These are phyloP conservation scores for Croton laevigatus DNA, from an alignment of 441 rosid species.

Conservation along the genomic window DNA sequence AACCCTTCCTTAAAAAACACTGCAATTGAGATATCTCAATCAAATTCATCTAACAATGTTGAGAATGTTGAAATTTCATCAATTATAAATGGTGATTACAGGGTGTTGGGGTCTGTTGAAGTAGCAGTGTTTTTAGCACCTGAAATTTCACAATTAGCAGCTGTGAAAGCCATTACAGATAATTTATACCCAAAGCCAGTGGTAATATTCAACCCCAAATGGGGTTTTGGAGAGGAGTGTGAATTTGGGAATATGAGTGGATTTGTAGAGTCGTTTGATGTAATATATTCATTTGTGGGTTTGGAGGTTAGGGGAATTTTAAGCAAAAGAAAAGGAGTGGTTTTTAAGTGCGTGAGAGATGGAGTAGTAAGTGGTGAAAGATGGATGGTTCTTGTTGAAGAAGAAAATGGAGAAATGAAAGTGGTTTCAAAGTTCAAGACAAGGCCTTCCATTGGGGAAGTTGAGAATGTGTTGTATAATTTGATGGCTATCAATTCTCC, in stretches of 20 bases:
- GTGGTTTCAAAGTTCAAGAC: conserved; percentile 66
- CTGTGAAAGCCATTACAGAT: conserved; percentile 38
- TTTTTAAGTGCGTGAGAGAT: conserved; percentile 76
- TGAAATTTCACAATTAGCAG: conserved; percentile 44
- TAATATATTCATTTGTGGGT: conserved; percentile 74
- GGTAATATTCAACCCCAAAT: conserved; percentile 69
- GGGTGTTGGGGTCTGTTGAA: conserved; percentile 43
- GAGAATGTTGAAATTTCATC: conserved; percentile 40
- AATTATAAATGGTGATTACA: conserved; percentile 20
- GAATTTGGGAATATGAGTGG: conserved; percentile 45
- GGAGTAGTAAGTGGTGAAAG: conserved; percentile 78
- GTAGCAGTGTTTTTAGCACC: conserved; percentile 67
- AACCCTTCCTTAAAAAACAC: conserved; percentile 29
- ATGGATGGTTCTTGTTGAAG: conserved; percentile 77
- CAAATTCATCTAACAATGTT: conserved; percentile 30
- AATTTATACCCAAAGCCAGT: conserved; percentile 56
- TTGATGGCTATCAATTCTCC: conserved; percentile 87
- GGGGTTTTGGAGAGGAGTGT: conserved; percentile 67
- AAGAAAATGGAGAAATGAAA: conserved; percentile 50
- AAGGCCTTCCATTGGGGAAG: conserved; percentile 67
- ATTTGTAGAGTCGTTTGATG: conserved; percentile 63
- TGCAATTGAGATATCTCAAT: conserved; percentile 39
- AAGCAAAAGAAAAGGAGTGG: conserved; percentile 67
- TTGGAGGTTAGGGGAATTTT: conserved; percentile 69
- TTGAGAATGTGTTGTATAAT: conserved; percentile 72